Evolutionary conservation across 2,329 filamentous ascomycete genomes (phyloP), one percentile per base, ranked within the genome.

Genomic region (Trichoderma sp.): DNA sequence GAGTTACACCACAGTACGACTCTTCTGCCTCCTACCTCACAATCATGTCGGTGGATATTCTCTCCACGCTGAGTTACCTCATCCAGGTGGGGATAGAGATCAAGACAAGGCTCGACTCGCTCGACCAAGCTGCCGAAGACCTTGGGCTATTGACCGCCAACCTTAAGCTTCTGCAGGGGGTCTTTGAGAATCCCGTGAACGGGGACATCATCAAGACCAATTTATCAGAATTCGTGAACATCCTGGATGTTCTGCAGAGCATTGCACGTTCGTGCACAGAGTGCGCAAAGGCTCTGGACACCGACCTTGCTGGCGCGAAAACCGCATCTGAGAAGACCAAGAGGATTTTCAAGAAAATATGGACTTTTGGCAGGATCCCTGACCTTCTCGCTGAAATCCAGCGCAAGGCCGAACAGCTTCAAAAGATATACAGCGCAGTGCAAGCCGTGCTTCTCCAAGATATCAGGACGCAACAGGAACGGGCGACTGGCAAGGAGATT

Each of bases 41-140:
- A 48, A 52, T 60, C 48, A 69, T 69, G 67, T 69, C 67, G 34
- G 67, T 61, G 42, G 67, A 69, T 50, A 60, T 69, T 35, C 35
- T 61, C 15, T 58, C 63, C 45, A 67, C 67, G 52, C 45, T 69
- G 25, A 61, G 67, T 63, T 64, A 67, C 57, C 67, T 70, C 25
- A 68, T 70, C 61, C 68, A 70, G 56, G 37, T 70, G 50, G 68
- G 68, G 48, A 52, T 53, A 53, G 68, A 70, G 53, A 66, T 70
- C 25, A 67, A 68, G 54, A 57, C 39, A 19, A 66, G 68, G 45
- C 65, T 70, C 42, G 61, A 70, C 37, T 65, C 68, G 56, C 60
- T 70, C 48, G 63, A 70, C 57, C 66, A 70, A 64, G 66, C 66
- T 32, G 68, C 68, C 45, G 68, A 63, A 59, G 66, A 70, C 45